Percentiles rank a stretch among this genome's conserved stretches.
phyloP scores from a whole-genome alignment of 2,329 filamentous ascomycete genomes.

The Aspergillus awamori region DNA sequence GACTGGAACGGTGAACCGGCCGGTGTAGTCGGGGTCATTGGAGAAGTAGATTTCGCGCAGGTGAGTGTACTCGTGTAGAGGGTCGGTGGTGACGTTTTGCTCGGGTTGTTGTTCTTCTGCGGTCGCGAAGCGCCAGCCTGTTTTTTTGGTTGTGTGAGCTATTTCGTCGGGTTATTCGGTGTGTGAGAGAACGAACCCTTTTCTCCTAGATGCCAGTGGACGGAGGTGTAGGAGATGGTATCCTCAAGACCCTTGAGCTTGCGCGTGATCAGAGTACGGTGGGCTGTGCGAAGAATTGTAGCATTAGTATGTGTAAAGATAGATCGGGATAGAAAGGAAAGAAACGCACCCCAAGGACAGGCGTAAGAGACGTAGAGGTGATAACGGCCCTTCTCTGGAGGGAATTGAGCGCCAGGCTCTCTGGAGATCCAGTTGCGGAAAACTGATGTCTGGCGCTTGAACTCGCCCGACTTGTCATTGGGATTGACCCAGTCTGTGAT shows the following conservation, averaged over 20 bases:
- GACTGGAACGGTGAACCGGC: constrained; percentile 84
- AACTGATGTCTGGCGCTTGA: constrained; percentile 81
- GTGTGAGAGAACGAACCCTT: constrained; percentile 52
- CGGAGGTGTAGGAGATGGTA: constrained; percentile 75
- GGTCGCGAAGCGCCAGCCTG: constrained; percentile 82
- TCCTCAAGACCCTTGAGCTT: constrained; percentile 91
- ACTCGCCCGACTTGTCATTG: constrained; percentile 80
- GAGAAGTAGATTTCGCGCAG: constrained; percentile 80
- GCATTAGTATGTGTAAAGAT: background rate
- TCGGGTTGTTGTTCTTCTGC: constrained; percentile 62
- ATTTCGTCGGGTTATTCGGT: background rate
- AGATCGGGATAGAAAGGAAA: too few species aligned
- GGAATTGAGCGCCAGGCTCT: constrained; percentile 72
- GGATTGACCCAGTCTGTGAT: constrained; percentile 85
- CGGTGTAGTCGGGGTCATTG: constrained; percentile 70
- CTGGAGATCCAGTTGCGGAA: constrained; percentile 82
- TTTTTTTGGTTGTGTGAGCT: background rate
- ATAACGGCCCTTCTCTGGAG: constrained; percentile 85
- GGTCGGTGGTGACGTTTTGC: constrained; percentile 57
- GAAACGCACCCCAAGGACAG: constrained; percentile 73
- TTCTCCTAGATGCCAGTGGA: constrained; percentile 85
- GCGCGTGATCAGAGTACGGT: constrained; percentile 81
- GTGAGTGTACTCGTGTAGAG: constrained; percentile 68
- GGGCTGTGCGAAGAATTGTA: constrained; percentile 57
- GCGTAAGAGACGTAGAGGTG: constrained; percentile 95